A percentile compares a stretch with the other conserved stretches of the same genome.
These are phyloP conservation scores for Manihot esculenta DNA, from an alignment of 441 rosid species.

Conservation along the genomic window DNA sequence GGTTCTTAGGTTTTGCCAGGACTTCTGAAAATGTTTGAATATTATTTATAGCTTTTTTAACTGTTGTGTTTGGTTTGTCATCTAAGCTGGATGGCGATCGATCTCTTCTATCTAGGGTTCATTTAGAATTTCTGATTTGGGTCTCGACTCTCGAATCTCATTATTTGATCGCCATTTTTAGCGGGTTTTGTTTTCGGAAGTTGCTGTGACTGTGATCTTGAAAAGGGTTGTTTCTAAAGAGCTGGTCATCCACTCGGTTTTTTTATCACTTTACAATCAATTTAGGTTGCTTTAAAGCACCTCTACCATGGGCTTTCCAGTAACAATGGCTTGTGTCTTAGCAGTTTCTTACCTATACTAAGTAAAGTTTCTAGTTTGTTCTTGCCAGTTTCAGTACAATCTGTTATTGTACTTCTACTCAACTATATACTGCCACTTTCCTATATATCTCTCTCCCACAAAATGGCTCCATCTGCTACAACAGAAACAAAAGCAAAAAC, in stretches of 20 bases:
- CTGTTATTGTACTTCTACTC: not conserved
- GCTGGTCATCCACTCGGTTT: conserved; percentile 15
- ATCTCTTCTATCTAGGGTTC: too few species aligned
- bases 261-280: conserved; percentile 39
- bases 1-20: too few species aligned
- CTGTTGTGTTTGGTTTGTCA: too few species aligned
- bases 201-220: conserved; percentile 10
- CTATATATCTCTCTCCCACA: not conserved
- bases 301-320: not conserved
- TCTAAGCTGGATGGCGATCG: too few species aligned
- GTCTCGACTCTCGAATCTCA: too few species aligned
- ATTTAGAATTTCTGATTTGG: too few species aligned
- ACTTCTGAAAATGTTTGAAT: too few species aligned
- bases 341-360: conserved; percentile 8
- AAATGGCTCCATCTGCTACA: conserved; percentile 39
- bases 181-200: not conserved
- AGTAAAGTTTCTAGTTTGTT: conserved; percentile 12
- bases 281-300: conserved; percentile 29
- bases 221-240: conserved; percentile 34
- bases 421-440: not conserved
- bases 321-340: not conserved
- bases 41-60: too few species aligned
- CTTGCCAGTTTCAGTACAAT: conserved; percentile 19
- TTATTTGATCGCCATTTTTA: not conserved
- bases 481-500: conserved; percentile 9